Evolutionary conservation across 1,139 yeast genomes (phyloP).

Genomic region (Sugiyamaella castrensis): DNA sequence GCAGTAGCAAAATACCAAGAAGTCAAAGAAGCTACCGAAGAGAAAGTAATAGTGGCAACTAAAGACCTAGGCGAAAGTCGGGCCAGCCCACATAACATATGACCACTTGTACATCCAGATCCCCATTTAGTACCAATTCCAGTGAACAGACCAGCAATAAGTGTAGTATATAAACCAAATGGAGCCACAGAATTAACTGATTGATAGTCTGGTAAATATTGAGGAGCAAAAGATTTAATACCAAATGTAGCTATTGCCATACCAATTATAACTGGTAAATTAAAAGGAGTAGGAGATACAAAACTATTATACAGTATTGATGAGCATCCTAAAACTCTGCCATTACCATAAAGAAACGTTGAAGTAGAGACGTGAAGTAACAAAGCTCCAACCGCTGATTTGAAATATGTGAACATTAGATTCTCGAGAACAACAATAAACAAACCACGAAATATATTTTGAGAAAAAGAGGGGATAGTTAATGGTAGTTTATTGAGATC

Average conservation of each 20-base stretch:
- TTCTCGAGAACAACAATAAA: background rate
- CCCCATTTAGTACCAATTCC: conserved; percentile 48
- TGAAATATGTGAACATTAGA: conserved; percentile 45
- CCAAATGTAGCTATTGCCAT: conserved; percentile 31
- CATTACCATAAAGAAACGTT: conserved; percentile 39
- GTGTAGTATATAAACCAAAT: conserved; percentile 18
- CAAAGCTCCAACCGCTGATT: conserved; percentile 44
- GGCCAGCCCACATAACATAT: conserved; percentile 48
- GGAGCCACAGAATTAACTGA: conserved; percentile 22
- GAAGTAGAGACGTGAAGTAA: conserved; percentile 46
- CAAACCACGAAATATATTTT: too few species aligned
- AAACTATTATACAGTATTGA: conserved; percentile 39
- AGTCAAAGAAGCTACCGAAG: conserved; percentile 36
- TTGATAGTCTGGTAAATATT: conserved; percentile 30
- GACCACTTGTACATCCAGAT: conserved; percentile 52
- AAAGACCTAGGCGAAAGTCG: conserved; percentile 44
- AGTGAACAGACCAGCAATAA: conserved; percentile 40
- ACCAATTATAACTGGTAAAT: conserved; percentile 36
- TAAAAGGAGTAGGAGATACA: conserved; percentile 26
- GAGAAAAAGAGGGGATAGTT: too few species aligned
- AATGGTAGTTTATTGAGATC: too few species aligned
- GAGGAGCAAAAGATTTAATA: conserved; percentile 31
- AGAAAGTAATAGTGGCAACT: conserved; percentile 43
- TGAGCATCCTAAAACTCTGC: conserved; percentile 46
- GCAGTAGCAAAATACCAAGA: conserved; percentile 25